Evolutionary conservation across 352 stramenopile genomes (phyloP).

Genomic region (Blastocystis sp.): DNA sequence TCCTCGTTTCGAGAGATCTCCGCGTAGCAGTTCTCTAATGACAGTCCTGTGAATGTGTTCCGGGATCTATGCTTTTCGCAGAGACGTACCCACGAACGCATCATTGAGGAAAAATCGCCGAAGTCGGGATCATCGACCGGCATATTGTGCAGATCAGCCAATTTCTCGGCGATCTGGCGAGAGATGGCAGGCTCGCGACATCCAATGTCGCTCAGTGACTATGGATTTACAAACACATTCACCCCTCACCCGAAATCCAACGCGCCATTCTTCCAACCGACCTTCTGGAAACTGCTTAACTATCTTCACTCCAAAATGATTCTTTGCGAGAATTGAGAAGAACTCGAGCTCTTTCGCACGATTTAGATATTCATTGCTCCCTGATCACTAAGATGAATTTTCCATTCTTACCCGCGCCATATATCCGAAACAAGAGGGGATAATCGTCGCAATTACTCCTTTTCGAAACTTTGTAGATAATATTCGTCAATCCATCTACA

Average conservation of each 20-base stretch:
- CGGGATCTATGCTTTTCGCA: not conserved
- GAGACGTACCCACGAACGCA: not conserved
- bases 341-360: constrained; percentile 8
- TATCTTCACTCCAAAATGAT: constrained; percentile 16
- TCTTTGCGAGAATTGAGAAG: constrained; percentile 1
- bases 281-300: constrained; percentile 16
- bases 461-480: constrained; percentile 27
- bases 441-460: constrained; percentile 17
- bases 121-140: not conserved
- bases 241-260: not conserved
- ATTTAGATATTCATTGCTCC: constrained; percentile 10
- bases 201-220: constrained; percentile 20
- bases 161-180: not conserved
- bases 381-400: not conserved
- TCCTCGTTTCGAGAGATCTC: constrained; percentile 2
- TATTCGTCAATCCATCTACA: constrained; percentile 31
- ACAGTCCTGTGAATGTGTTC: not conserved
- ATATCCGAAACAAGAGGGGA: constrained; percentile 45
- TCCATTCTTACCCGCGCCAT: not conserved
- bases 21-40: not conserved
- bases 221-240: not conserved
- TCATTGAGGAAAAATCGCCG: not conserved
- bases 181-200: constrained; percentile 18
- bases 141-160: constrained; percentile 26
- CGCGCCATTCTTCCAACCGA: constrained; percentile 1